These are phyloP conservation scores for Marvania coccoides DNA, from an alignment of 139 green algal species.

Conservation along the genomic window DNA sequence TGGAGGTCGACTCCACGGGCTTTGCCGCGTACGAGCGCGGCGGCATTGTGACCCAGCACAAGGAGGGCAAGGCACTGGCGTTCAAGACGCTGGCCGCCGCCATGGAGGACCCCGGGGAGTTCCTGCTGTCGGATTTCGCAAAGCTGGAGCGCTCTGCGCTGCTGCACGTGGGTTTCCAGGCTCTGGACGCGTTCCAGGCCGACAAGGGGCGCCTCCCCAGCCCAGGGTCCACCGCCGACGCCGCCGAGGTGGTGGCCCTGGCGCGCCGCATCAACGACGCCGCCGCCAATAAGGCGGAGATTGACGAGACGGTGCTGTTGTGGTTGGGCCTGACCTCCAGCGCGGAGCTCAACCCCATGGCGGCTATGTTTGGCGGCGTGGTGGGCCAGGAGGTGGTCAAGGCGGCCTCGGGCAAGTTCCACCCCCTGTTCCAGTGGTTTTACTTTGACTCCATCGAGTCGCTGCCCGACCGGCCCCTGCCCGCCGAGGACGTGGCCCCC, in stretches of 20 bases:
- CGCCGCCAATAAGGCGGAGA: slow-evolving; percentile 25
- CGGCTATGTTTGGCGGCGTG: slow-evolving; percentile 92
- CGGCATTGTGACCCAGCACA: slow-evolving; percentile 90
- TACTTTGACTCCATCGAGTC: slow-evolving; percentile 85
- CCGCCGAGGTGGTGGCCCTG: slow-evolving; percentile 49
- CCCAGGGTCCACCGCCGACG: slow-evolving; percentile 60
- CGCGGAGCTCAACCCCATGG: slow-evolving; percentile 83
- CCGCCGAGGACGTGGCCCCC: slow-evolving; percentile 26
- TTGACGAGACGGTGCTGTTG: slow-evolving; percentile 52
- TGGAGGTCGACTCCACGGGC: slow-evolving; percentile 80
- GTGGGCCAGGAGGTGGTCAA: slow-evolving; percentile 98
- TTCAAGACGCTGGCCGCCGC: slow-evolving; percentile 72
- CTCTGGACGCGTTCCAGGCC: slow-evolving; percentile 75
- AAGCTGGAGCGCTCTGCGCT: slow-evolving; percentile 88
- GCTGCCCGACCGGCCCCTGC: slow-evolving; percentile 42
- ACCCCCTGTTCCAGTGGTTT: slow-evolving; percentile 88
- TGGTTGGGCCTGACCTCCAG: slow-evolving; percentile 47
- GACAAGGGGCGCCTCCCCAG: slow-evolving; percentile 49
- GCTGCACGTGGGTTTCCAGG: slow-evolving; percentile 91
- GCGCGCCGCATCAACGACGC: slow-evolving; percentile 52
- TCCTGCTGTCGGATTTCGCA: slow-evolving; percentile 92
- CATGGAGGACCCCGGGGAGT: slow-evolving; percentile 81
- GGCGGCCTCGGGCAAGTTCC: slow-evolving; percentile 92
- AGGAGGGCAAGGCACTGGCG: slow-evolving; percentile 73
- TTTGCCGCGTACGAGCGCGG: slow-evolving; percentile 51